These are phyloP conservation scores for Plenodomus biglobosus DNA, from an alignment of 2,329 filamentous ascomycete genomes.

Conservation along the genomic window DNA sequence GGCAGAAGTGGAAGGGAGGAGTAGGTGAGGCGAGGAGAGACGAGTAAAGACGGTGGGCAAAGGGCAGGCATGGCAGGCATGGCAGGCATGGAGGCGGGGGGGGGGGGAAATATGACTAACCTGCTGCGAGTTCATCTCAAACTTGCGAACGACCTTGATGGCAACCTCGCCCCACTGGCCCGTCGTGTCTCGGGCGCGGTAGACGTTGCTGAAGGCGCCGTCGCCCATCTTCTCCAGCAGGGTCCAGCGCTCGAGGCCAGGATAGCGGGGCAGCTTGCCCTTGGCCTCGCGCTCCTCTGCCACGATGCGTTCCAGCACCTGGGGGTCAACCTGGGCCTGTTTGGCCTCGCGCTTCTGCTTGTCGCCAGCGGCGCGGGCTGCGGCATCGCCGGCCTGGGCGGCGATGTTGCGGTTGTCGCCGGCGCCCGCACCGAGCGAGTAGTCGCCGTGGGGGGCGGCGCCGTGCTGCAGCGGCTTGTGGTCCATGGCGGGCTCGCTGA, in stretches of 20 bases:
- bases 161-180: slow-evolving; percentile 78
- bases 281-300: slow-evolving; percentile 87
- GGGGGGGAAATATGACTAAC: no score
- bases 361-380: slow-evolving; percentile 64
- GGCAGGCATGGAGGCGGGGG: slow-evolving; percentile 22
- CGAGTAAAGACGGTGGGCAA: slow-evolving; percentile 35
- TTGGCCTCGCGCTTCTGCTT: slow-evolving; percentile 59
- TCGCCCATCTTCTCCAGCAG: slow-evolving; percentile 97
- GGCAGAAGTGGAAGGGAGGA: no score
- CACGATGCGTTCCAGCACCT: slow-evolving; percentile 80
- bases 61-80: slow-evolving; percentile 26
- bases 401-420: slow-evolving; percentile 65
- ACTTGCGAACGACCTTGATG: slow-evolving; percentile 98
- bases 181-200: slow-evolving; percentile 76
- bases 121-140: slow-evolving; percentile 98
- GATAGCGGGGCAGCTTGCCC: slow-evolving; percentile 82
- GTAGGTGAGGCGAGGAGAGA: slow-evolving; percentile 26
- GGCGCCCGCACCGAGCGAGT: slow-evolving; percentile 63
- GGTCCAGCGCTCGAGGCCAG: slow-evolving; percentile 81
- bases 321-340: slow-evolving; percentile 56
- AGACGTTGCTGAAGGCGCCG: slow-evolving; percentile 98
- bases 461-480: slow-evolving; percentile 58
- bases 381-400: slow-evolving; percentile 67
- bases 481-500: slow-evolving; percentile 60
- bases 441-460: slow-evolving; percentile 55